phyloP scores from a whole-genome alignment of 2,329 filamentous ascomycete genomes.

The Pseudogymnoascus destructans region DNA sequence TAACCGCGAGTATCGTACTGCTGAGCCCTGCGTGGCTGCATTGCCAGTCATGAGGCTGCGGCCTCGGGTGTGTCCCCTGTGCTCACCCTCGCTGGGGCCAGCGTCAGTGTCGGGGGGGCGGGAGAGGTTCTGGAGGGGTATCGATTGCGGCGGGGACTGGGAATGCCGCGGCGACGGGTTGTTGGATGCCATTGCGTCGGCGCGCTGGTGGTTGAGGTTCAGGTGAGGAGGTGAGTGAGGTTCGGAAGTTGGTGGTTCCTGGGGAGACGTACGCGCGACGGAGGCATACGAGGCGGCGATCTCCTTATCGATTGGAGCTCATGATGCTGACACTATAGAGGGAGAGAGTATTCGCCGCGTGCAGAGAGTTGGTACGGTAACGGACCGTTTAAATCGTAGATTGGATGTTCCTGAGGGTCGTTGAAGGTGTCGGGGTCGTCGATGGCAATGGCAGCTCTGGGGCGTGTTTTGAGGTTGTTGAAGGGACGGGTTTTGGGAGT shows the following conservation, averaged over 20 bases:
- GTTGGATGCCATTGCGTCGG: constrained; percentile 34
- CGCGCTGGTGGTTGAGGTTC: neutral
- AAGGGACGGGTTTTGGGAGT: constrained; percentile 1
- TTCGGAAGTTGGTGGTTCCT: neutral
- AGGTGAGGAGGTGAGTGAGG: neutral
- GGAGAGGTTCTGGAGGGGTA: constrained; percentile 55
- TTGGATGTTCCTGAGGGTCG: neutral
- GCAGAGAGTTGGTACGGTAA: neutral
- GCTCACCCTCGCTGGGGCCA: neutral
- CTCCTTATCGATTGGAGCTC: constrained; percentile 9
- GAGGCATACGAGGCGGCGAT: neutral
- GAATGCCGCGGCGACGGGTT: constrained; percentile 31
- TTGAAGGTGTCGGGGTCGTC: neutral
- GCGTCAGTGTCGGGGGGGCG: constrained; percentile 25
- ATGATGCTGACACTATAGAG: neutral
- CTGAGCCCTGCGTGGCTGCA: constrained; percentile 20
- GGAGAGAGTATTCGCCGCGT: neutral
- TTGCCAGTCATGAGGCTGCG: constrained; percentile 23
- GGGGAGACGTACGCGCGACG: neutral
- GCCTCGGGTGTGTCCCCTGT: constrained; percentile 21
- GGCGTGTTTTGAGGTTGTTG: neutral
- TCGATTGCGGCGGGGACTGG: constrained; percentile 43
- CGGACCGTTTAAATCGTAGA: neutral
- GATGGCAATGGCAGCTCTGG: neutral
- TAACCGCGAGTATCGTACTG: constrained; percentile 24